A percentile compares a stretch with the other conserved stretches of the same genome.
Evolutionary conservation across 2,329 filamentous ascomycete genomes (phyloP).

Genomic region (Xylaria polymorpha): DNA sequence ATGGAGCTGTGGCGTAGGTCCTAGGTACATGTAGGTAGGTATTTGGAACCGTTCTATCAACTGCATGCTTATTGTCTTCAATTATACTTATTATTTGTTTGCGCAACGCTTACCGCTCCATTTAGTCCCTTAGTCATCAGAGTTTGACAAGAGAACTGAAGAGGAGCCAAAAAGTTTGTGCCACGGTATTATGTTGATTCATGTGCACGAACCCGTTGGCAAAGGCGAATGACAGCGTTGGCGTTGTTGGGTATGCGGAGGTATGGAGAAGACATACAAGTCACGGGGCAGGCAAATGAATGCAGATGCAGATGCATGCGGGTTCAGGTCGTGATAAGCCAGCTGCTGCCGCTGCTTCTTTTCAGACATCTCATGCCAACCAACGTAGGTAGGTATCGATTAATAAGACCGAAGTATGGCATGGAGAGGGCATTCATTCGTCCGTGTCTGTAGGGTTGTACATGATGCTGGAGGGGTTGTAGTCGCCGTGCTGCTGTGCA

Average conservation of each 20-base stretch:
- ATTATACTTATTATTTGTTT: not conserved
- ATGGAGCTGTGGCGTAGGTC: too few species aligned
- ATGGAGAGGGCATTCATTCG: not conserved
- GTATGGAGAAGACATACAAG: slow-evolving; percentile 11
- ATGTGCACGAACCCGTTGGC: not conserved
- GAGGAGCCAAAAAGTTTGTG: not conserved
- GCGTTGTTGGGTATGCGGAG: too few species aligned
- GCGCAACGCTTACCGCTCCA: not conserved
- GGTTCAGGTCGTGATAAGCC: slow-evolving; percentile 17
- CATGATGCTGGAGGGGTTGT: not conserved
- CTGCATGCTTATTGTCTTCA: not conserved
- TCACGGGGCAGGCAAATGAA: slow-evolving; percentile 10
- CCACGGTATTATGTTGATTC: not conserved
- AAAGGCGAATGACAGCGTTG: not conserved
- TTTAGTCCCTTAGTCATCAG: not conserved
- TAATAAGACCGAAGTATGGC: slow-evolving; percentile 9
- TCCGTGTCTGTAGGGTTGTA: not conserved
- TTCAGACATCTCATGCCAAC: slow-evolving; percentile 2
- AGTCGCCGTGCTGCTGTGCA: not conserved
- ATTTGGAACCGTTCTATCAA: not conserved
- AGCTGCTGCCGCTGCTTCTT: not conserved
- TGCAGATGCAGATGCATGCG: slow-evolving; percentile 26
- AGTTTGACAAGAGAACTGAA: not conserved
- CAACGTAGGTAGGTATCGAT: not conserved
- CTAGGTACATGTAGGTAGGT: too few species aligned